A percentile compares a stretch with the other conserved stretches of the same genome.
These are phyloP conservation scores for Pythium vanterpoolii DNA, from an alignment of 352 stramenopile species.

Conservation along the genomic window DNA sequence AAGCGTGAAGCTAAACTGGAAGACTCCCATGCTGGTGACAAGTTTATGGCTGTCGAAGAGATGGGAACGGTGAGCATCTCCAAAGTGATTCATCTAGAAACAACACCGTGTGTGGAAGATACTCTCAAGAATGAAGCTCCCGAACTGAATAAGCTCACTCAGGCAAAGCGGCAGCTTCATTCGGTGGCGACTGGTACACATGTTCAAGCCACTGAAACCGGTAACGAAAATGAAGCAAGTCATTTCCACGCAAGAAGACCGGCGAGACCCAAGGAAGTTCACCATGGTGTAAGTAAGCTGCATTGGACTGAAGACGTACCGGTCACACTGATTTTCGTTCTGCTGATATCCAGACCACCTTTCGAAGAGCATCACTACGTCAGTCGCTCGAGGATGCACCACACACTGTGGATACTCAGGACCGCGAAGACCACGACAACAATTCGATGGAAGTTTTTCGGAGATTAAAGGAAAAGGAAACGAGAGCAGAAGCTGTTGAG, in stretches of 20 bases:
- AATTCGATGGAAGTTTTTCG: background rate
- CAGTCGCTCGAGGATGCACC: conserved; percentile 1
- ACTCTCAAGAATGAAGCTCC: background rate
- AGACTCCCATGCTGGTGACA: background rate
- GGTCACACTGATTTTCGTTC: background rate
- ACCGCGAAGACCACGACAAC: background rate
- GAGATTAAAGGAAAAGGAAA: background rate
- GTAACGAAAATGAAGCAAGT: background rate
- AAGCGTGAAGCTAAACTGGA: background rate
- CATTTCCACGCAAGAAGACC: background rate
- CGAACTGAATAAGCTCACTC: background rate
- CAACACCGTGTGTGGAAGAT: background rate
- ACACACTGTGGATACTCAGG: background rate
- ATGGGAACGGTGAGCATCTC: background rate
- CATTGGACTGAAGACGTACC: background rate
- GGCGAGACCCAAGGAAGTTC: background rate
- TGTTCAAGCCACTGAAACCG: background rate
- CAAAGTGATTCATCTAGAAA: background rate
- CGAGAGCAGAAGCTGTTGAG: background rate
- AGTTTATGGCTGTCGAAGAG: background rate
- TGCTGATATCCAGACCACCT: background rate
- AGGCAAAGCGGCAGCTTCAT: background rate
- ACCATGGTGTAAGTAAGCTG: background rate
- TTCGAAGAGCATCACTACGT: background rate
- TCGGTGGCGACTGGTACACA: background rate